phyloP scores from a whole-genome alignment of 2,329 filamentous ascomycete species.

The Cryphonectria nitschkei region DNA sequence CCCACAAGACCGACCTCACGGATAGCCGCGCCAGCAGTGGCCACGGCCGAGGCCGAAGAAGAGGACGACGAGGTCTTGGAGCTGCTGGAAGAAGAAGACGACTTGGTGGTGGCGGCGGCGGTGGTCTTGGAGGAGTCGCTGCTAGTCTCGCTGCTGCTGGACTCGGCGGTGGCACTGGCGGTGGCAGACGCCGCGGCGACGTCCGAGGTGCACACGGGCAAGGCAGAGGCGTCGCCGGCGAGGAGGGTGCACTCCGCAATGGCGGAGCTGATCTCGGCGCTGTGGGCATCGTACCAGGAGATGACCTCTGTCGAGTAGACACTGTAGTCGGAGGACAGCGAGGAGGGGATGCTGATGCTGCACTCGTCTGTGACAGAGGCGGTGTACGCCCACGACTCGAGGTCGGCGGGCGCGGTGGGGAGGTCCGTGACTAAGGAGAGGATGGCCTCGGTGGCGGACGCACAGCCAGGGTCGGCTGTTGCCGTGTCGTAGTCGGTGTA shows the following conservation, averaged over 20 bases:
- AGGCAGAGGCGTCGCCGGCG: conserved; percentile 26
- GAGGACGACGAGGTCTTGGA: conserved; percentile 11
- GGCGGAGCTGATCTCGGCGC: conserved; percentile 30
- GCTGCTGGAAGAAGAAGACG: conserved; percentile 13
- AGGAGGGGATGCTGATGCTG: conserved; percentile 32
- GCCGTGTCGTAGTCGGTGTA: conserved; percentile 1
- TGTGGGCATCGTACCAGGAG: conserved; percentile 34
- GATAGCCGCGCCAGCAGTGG: conserved; percentile 19
- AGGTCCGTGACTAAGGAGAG: conserved; percentile 29
- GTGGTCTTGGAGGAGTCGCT: conserved; percentile 16
- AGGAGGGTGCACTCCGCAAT: conserved; percentile 35
- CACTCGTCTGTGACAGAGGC: conserved; percentile 34
- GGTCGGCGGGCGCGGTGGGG: conserved; percentile 34
- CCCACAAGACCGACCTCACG: conserved; percentile 22
- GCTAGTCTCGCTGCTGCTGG: conserved; percentile 12
- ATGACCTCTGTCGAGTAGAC: conserved; percentile 32
- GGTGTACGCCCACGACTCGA: conserved; percentile 31
- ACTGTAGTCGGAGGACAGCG: conserved; percentile 30
- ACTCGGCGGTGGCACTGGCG: conserved; percentile 5
- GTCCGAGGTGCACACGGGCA: conserved; percentile 7
- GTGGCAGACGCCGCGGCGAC: conserved; percentile 12
- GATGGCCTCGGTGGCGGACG: conserved; percentile 27
- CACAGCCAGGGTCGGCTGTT: conserved; percentile 9
- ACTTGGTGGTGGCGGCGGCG: conserved; percentile 11
- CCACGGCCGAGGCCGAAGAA: conserved; percentile 5